A percentile compares a stretch with the other conserved stretches of the same genome.
Conservation (phyloP, 441 rosid species). For the Lepidium campestre region DNA sequence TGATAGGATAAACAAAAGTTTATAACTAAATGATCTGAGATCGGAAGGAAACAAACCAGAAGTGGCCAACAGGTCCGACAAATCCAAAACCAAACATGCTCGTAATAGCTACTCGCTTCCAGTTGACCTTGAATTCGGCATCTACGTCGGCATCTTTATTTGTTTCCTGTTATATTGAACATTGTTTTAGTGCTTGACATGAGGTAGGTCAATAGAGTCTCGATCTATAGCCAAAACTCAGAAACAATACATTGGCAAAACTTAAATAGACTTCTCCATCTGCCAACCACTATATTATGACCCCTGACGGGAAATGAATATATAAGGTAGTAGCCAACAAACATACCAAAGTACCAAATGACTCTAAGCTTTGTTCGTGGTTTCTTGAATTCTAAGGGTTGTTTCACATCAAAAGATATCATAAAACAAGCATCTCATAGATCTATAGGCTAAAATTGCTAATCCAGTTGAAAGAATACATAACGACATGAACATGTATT, state of each 20-base stretch:
- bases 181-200: neutral
- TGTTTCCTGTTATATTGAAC: conserved; percentile 37
- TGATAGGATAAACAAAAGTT: neutral
- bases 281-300: neutral
- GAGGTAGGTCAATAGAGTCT: neutral
- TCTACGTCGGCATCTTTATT: conserved; percentile 31
- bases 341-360: neutral
- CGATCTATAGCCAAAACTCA: neutral
- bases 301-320: neutral
- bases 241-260: neutral
- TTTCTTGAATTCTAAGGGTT: neutral
- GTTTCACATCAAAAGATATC: neutral
- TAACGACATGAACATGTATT: neutral
- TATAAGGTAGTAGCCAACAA: neutral
- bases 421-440: neutral
- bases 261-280: neutral
- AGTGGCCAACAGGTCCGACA: conserved; percentile 96
- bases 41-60: conserved; percentile 57
- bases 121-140: conserved; percentile 53
- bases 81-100: conserved; percentile 87
- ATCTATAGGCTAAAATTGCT: neutral
- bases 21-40: conserved; percentile 6
- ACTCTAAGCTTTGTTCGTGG: neutral
- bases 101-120: conserved; percentile 83
- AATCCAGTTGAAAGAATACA: neutral